phyloP scores from a whole-genome alignment of 352 stramenopile species.

The Pythium vanterpoolii region DNA sequence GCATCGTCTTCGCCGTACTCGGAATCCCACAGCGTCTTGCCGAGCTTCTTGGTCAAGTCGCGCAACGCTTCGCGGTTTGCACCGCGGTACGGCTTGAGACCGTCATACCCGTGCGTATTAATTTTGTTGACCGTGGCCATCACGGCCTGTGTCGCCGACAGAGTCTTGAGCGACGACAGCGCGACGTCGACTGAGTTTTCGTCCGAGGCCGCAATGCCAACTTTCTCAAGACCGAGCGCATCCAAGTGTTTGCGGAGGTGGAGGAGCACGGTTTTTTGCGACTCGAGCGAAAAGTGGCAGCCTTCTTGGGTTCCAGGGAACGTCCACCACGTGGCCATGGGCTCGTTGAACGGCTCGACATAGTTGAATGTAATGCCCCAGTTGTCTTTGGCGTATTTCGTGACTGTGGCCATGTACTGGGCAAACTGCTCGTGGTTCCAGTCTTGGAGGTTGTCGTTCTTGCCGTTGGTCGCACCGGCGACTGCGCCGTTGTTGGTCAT shows the following conservation, averaged over 20 bases:
- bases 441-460: slow-evolving; percentile 43
- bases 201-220: slow-evolving; percentile 41
- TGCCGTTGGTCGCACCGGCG: slow-evolving; percentile 35
- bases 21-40: slow-evolving; percentile 55
- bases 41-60: slow-evolving; percentile 22
- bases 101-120: slow-evolving; percentile 58
- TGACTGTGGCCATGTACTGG: slow-evolving; percentile 40
- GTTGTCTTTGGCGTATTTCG: slow-evolving; percentile 36
- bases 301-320: slow-evolving; percentile 48
- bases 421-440: slow-evolving; percentile 51
- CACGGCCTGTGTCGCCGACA: slow-evolving; percentile 24
- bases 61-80: slow-evolving; percentile 33
- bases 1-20: slow-evolving; percentile 54
- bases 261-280: slow-evolving; percentile 40
- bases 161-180: slow-evolving; percentile 29
- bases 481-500: slow-evolving; percentile 56
- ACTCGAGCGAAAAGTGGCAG: slow-evolving; percentile 43
- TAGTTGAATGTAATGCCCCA: slow-evolving; percentile 53
- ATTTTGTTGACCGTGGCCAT: slow-evolving; percentile 40
- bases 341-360: slow-evolving; percentile 60
- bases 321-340: slow-evolving; percentile 44
- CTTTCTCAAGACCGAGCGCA: slow-evolving; percentile 23
- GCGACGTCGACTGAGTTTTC: slow-evolving; percentile 46
- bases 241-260: slow-evolving; percentile 39
- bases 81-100: slow-evolving; percentile 39